Conservation (phyloP, 305 asterid species). For the Stenogyne calaminthoides region DNA sequence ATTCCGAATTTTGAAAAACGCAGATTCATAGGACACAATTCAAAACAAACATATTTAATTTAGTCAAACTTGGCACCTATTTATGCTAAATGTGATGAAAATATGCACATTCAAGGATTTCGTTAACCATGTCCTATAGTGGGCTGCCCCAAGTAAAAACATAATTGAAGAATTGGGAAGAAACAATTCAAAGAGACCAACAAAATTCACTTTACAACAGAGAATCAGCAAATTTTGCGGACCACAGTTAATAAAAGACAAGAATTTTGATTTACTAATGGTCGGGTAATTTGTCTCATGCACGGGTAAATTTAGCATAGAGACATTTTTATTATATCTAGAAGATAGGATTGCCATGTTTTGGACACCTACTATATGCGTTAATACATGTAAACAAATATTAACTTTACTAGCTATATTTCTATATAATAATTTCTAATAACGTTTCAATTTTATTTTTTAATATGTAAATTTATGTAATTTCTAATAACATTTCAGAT, state of each 20-base stretch:
- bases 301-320: conserved; percentile 17
- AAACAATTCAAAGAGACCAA: conserved; percentile 27
- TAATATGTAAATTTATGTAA: neutral
- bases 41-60: neutral
- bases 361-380: conserved; percentile 23
- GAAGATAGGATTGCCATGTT: conserved; percentile 34
- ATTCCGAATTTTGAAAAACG: neutral
- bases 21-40: neutral
- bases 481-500: no score
- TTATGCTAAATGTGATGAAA: conserved; percentile 21
- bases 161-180: conserved; percentile 15
- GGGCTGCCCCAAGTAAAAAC: conserved; percentile 18
- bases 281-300: conserved; percentile 27
- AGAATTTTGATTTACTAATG: conserved; percentile 25
- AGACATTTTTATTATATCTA: conserved; percentile 29
- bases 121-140: conserved; percentile 11
- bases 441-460: neutral
- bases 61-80: conserved; percentile 35
- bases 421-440: neutral
- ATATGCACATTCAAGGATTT: conserved; percentile 4
- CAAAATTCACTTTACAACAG: conserved; percentile 29
- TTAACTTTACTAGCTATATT: neutral
- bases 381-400: neutral
- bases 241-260: conserved; percentile 33
- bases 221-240: conserved; percentile 39